Percentiles rank a stretch among this genome's conserved stretches.
Conservation (phyloP, 495 filamentous ascomycete genomes). For the Durotheca rogersii region DNA sequence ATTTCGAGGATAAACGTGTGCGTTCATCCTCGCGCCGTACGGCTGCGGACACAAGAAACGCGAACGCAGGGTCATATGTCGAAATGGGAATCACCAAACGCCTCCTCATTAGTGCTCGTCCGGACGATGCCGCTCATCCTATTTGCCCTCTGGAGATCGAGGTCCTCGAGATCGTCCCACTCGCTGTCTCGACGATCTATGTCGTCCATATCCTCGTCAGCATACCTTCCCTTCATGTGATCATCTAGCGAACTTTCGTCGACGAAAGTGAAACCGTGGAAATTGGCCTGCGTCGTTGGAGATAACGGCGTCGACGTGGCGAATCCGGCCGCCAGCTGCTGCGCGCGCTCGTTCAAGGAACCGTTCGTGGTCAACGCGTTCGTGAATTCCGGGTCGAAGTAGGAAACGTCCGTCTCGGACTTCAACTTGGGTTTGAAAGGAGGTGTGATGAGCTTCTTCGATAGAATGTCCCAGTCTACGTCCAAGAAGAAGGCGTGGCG, state of each 20-base stretch:
- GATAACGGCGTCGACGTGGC: conserved; percentile 86
- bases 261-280: conserved; percentile 97
- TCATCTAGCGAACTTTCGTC: conserved; percentile 96
- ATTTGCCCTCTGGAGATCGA: conserved; percentile 49
- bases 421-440: conserved; percentile 98
- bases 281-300: conserved; percentile 95
- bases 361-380: conserved; percentile 83
- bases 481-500: conserved; percentile 92
- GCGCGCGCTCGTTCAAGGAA: conserved; percentile 86
- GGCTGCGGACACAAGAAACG: conserved; percentile 20
- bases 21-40: conserved; percentile 15
- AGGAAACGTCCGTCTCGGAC: conserved; percentile 91
- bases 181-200: conserved; percentile 50
- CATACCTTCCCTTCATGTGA: conserved; percentile 66
- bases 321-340: conserved; percentile 71
- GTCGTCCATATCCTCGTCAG: conserved; percentile 69
- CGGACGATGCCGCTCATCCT: conserved; percentile 75
- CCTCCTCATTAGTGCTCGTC: conserved; percentile 64
- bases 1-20: conserved; percentile 14
- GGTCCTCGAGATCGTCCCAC: conserved; percentile 48
- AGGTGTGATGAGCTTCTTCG: conserved; percentile 89
- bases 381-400: conserved; percentile 98
- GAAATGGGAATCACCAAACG: conserved; percentile 75
- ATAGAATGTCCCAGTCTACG: conserved; percentile 84
- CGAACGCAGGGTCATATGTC: conserved; percentile 46